A percentile compares a stretch with the other conserved stretches of the same genome.
phyloP scores from a whole-genome alignment of 805 yeast species.

The Kuraishia piskuri region DNA sequence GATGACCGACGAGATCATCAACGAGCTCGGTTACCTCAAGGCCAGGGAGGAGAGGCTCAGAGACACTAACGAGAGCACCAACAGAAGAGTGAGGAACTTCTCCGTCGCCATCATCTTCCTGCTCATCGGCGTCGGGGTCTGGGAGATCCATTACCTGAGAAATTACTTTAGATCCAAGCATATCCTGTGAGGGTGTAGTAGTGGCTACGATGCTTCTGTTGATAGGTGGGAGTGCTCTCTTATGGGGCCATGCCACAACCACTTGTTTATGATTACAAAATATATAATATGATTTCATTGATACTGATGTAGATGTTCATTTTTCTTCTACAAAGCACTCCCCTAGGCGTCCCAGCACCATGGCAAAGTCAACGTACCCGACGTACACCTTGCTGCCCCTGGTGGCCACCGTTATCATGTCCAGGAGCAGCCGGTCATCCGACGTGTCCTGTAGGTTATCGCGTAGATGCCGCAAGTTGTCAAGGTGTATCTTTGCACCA shows the following conservation, averaged over 20 bases:
- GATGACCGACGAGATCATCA: conserved; percentile 70
- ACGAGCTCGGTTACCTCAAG: conserved; percentile 77
- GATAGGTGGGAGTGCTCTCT: neutral
- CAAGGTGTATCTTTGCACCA: conserved; percentile 21
- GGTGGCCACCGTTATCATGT: conserved; percentile 37
- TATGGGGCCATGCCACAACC: too few relatives aligned
- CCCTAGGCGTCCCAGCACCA: conserved; percentile 40
- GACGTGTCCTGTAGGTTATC: conserved; percentile 22
- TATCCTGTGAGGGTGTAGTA: conserved; percentile 36
- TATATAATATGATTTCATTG: neutral
- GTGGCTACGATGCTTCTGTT: neutral
- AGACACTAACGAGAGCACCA: conserved; percentile 95
- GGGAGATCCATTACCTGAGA: conserved; percentile 91
- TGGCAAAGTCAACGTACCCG: conserved; percentile 37
- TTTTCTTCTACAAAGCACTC: conserved; percentile 13
- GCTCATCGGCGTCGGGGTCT: conserved; percentile 71
- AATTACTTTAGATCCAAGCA: conserved; percentile 86
- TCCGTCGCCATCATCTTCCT: conserved; percentile 61
- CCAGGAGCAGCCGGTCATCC: conserved; percentile 26
- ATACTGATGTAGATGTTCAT: neutral
- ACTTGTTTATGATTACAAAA: too few relatives aligned
- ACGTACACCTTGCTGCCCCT: conserved; percentile 26
- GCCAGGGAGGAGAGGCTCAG: conserved; percentile 86
- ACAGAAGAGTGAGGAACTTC: conserved; percentile 84
- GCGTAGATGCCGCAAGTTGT: conserved; percentile 26